phyloP scores from a whole-genome alignment of 345 rosid genomes.

The Aethionema arabicum region DNA sequence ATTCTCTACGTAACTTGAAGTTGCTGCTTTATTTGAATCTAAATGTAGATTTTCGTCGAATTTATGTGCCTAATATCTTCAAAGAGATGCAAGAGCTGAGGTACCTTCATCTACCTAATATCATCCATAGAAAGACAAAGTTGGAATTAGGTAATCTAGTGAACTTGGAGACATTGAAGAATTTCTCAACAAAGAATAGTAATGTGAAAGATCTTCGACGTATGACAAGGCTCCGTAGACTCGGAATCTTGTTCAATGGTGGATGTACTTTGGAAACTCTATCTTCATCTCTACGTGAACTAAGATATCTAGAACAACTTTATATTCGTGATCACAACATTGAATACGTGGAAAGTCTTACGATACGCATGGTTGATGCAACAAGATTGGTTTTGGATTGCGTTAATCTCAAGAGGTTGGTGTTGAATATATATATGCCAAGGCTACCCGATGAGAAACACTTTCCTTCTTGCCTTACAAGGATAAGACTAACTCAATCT shows the following conservation, averaged over 20 bases:
- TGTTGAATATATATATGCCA: neutral
- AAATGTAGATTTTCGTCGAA: neutral
- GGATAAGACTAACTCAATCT: constrained; percentile 21
- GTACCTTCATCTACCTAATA: neutral
- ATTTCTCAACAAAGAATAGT: constrained; percentile 5
- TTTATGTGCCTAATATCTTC: constrained; percentile 5
- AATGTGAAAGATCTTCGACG: neutral
- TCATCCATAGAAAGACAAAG: neutral
- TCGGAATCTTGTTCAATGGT: neutral
- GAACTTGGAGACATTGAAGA: constrained; percentile 11
- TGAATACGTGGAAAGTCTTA: neutral
- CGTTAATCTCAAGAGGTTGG: constrained; percentile 5
- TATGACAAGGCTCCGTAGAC: constrained; percentile 1
- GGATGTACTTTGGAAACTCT: neutral
- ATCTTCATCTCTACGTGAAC: constrained; percentile 17
- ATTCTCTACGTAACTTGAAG: constrained; percentile 19
- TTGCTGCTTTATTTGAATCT: constrained; percentile 15
- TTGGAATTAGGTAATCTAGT: constrained; percentile 18
- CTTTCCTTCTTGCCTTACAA: constrained; percentile 34
- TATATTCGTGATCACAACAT: too few species aligned
- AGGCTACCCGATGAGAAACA: constrained; percentile 30
- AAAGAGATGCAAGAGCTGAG: constrained; percentile 24
- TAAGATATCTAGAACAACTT: neutral
- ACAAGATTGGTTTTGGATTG: constrained; percentile 10
- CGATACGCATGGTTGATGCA: neutral